Base-by-base conservation (phyloP, 768 basidiomycete species). In the Leccinum boreale region DNA sequence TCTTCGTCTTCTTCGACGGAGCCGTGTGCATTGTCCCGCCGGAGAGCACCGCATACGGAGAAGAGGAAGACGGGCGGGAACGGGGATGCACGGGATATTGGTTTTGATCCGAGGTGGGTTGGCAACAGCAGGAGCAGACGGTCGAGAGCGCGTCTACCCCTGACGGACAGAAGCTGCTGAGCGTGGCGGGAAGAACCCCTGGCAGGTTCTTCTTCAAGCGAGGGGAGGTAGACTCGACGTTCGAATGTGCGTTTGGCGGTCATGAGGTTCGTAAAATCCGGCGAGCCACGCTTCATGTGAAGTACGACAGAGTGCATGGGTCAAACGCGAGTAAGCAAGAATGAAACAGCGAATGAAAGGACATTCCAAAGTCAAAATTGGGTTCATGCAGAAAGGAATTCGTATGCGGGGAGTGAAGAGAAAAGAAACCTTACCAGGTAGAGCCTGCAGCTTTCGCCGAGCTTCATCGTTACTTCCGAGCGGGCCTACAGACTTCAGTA, bases 221-320 rank as follows among this genome's bases (percentile, higher is more conserved):
- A 52, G 21, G 48, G 33, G 5, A 58, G 52, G 36, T 5, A 11
- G 42, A 23, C n/a, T 39, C 55, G 56, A 26, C 31, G 39, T 55
- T 59, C 48, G 31, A 48, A 55, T 49, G 50, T 57, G 46, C 55
- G 49, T 65, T 44, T 42, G 39, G n/a, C 55, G 8, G 52, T 57
- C 67, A 70, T 68, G 49, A 62, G 5, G 55, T 54, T 67, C 67
- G 57, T 65, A 17, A 61, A 60, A 58, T 31, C 57, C 59, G 59
- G 63, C 10, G 53, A 50, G 51, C 17, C 39, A 17, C 29, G 28
- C 65, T 69, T 58, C 36, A 35, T 46, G 48, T 42, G 39, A 42
- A n/a, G 17, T n/a, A 42, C 12, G 23, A 47, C 10, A 36, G 52
- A 31, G 55, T 49, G 46, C 4, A 42, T 35, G 35, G 28, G 39